Evolutionary conservation across 139 green algal species (phyloP).

Genomic region (Chlamydomonas applanata): DNA sequence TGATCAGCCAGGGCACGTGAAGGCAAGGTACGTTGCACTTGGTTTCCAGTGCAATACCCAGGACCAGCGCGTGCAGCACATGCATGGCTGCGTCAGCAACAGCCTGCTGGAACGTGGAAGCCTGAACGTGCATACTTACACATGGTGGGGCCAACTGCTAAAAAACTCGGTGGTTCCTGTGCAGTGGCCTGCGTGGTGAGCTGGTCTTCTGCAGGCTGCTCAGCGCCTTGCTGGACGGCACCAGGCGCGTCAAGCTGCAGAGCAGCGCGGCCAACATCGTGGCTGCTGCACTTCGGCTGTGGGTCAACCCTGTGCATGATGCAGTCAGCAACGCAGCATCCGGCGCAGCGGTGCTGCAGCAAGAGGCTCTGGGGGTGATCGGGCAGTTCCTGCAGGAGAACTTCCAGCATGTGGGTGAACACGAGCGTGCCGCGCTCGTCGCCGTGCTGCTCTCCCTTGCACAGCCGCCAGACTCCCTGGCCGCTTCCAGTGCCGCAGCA

Average conservation of each 20-base stretch:
- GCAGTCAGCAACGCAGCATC: background rate
- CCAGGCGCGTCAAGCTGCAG: conserved; percentile 7
- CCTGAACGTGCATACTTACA: too few relatives aligned
- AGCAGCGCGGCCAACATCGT: conserved; percentile 25
- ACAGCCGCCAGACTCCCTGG: background rate
- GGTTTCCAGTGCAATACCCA: too few relatives aligned
- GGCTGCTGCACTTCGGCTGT: conserved; percentile 15
- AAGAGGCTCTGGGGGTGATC: conserved; percentile 27
- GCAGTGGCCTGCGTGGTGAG: too few relatives aligned
- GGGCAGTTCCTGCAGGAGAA: conserved; percentile 25
- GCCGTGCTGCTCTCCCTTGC: conserved; percentile 19
- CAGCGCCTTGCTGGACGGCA: background rate
- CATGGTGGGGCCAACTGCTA: too few relatives aligned
- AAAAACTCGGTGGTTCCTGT: too few relatives aligned
- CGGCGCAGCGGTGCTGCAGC: conserved; percentile 2
- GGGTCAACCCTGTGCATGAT: conserved; percentile 3
- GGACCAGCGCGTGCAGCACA: too few relatives aligned
- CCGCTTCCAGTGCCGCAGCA: background rate
- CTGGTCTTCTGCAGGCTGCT: conserved; percentile 27
- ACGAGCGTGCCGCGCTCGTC: conserved; percentile 23
- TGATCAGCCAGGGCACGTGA: too few relatives aligned
- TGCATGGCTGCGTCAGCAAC: too few relatives aligned
- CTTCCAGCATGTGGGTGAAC: conserved; percentile 12
- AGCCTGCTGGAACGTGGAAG: too few relatives aligned
- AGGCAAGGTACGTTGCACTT: too few relatives aligned